These are phyloP conservation scores for Cladosporium phlei DNA, from an alignment of 2,329 filamentous ascomycete species.

Conservation along the genomic window DNA sequence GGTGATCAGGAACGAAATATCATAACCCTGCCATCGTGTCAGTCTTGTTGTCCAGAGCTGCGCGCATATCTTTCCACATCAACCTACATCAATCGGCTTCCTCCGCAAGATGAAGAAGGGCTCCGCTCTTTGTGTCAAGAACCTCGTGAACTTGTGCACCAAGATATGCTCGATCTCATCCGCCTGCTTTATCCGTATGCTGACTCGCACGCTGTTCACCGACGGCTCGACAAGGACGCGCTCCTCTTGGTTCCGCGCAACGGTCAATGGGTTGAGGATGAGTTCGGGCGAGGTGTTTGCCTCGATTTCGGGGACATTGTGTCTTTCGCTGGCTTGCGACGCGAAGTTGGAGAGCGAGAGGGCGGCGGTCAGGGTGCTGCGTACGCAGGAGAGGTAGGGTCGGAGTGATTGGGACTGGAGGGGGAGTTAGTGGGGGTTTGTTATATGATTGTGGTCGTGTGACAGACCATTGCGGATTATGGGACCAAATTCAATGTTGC, in stretches of 20 bases:
- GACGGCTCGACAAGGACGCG: constrained; percentile 92
- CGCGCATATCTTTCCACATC: too few relatives aligned
- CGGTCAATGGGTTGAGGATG: constrained; percentile 80
- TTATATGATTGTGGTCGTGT: not conserved
- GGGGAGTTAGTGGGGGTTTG: constrained; percentile 10
- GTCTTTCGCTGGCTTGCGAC: constrained; percentile 90
- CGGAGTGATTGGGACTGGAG: constrained; percentile 86
- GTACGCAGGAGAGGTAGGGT: constrained; percentile 93
- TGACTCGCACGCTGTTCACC: constrained; percentile 94
- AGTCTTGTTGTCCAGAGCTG: too few relatives aligned
- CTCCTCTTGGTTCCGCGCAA: constrained; percentile 96
- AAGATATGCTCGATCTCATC: constrained; percentile 98
- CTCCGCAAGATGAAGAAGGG: constrained; percentile 93
- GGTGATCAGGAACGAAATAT: constrained; percentile 97
- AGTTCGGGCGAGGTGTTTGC: constrained; percentile 89
- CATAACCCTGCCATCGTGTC: constrained; percentile 82
- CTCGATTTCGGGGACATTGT: constrained; percentile 98
- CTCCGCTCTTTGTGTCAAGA: constrained; percentile 92
- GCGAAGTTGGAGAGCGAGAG: constrained; percentile 95
- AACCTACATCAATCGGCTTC: constrained; percentile 82
- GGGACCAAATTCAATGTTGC: not conserved
- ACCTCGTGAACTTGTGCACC: constrained; percentile 96
- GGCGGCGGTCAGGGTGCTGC: constrained; percentile 87
- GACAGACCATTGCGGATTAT: constrained; percentile 1
- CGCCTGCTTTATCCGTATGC: constrained; percentile 98